Base-by-base conservation (phyloP, 148 eudicot genomes). In the Limonium bicolor region DNA sequence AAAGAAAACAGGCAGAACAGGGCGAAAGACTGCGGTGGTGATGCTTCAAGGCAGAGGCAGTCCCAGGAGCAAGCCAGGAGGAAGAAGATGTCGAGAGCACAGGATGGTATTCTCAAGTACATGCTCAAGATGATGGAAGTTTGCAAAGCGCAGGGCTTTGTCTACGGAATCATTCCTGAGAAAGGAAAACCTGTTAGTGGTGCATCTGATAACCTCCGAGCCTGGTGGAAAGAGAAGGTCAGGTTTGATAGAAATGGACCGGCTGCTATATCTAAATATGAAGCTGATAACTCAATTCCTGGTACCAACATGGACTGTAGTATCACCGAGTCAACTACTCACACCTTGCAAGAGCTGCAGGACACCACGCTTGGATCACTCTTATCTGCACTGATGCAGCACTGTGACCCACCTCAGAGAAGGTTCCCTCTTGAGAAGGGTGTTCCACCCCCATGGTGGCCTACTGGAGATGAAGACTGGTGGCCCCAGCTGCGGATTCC, bases 201-300 rank as follows among this genome's bases (percentile, higher is more conserved):
- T 14, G 38, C 97, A 26, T 88, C 97, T 0, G 97, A 88, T 66
- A 88, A 88, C 60, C 41, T 88, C 20, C 61, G 97, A 39, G 97
- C 87, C n/a, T 88, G 97, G 97, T 88, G 97, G 97, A 88, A 88
- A 53, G 97, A 88, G 54, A 88, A 88, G 58, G 97, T 88, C 38
- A 84, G 77, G 37, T 84, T 88, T 26, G 97, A 88, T 48, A 88
- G 84, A 66, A 88, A 88, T 38, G 97, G 95, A 6, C 94, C 77
- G 1, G 84, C 94, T 20, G 97, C 97, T 7, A 75, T 88, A 20
- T 63, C 69, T 0, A 84, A 84, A 64, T 68, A 83, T 46, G 95
- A 88, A 17, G 66, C 66, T 0, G 97, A 84, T 44, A 58, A 75
- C 29, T 66, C 71, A 1, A 51, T 68, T 71, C 55, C 55, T 63